Evolutionary conservation across 768 basidiomycete genomes (phyloP).

Genomic region (Pisolithus microcarpus): DNA sequence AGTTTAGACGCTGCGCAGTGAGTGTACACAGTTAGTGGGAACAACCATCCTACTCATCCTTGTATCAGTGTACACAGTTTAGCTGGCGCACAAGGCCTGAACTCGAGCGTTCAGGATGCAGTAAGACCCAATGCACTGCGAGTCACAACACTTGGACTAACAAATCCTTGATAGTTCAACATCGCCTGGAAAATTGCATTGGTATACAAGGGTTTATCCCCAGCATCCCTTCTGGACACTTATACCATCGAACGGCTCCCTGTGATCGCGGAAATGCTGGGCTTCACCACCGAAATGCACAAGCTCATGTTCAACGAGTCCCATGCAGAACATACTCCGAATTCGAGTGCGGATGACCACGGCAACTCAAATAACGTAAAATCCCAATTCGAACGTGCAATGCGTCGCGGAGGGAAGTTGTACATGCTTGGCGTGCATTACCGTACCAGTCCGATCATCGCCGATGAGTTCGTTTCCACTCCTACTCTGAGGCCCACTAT

Average conservation of each 20-base stretch:
- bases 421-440: conserved; percentile 22
- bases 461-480: conserved; percentile 10
- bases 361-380: background rate
- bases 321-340: background rate
- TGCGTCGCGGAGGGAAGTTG: conserved; percentile 4
- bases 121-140: background rate
- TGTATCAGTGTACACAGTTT: conserved; percentile 30
- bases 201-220: conserved; percentile 32
- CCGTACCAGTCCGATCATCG: conserved; percentile 16
- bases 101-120: conserved; percentile 9
- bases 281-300: conserved; percentile 27
- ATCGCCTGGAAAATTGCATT: conserved; percentile 41
- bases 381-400: background rate
- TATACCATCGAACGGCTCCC: conserved; percentile 41
- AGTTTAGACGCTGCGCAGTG: conserved; percentile 41
- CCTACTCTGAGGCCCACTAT: background rate
- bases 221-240: conserved; percentile 30
- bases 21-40: background rate
- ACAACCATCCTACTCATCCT: background rate
- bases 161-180: conserved; percentile 27
- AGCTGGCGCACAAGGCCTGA: conserved; percentile 32
- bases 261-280: conserved; percentile 40
- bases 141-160: background rate
- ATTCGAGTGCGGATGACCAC: background rate
- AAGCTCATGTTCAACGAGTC: too few species aligned